Evolutionary conservation across 140 eudicot species (phyloP), one percentile per base, ranked within the genome.

Genomic region (Flaveria floridana): DNA sequence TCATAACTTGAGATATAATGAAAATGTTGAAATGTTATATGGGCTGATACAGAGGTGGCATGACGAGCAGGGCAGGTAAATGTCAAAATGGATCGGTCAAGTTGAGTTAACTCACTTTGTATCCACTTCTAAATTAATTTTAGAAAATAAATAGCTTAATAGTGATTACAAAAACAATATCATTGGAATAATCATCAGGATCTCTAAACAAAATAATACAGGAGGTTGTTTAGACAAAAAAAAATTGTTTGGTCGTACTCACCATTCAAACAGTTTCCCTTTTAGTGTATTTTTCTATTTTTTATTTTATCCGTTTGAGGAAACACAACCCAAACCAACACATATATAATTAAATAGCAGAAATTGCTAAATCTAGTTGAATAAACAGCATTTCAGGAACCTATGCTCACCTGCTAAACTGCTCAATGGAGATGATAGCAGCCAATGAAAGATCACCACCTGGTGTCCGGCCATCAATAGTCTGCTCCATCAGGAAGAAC

Each of bases 391-490:
- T 30, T 23, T 42, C 28, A 82, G 65, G 57, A 56, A 15, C 76
- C 77, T 74, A 57, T 4, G 69, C 26, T 77, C 78, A 90, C 99
- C 99, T 82, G 89, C 99, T 87, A 78, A 94, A 94, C 80, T 90
- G 99, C 86, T 94, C 99, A 77, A 94, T 85, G 59, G 99, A 94
- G 70, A 86, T 80, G 69, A 90, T 85, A 65, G 99, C 94, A 79
- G 96, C 96, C 65, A 81, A 83, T 69, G 99, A 94, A 72, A 94
- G 96, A 51, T 81, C 77, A 19, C 97, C 99, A 13, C 68, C 78
- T 37, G 89, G 88, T 39, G 87, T 90, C 77, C 39, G 78, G 77
- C 85, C 72, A 61, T 90, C 94, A 79, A 94, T 71, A 68, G 96
- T 94, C 78, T 83, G 95, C 70, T 94, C 99, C 41, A 84, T 78